Evolutionary conservation across 2,329 filamentous ascomycete genomes (phyloP), one percentile per base, ranked within the genome.

Genomic region (Diplocarpon rosae): DNA sequence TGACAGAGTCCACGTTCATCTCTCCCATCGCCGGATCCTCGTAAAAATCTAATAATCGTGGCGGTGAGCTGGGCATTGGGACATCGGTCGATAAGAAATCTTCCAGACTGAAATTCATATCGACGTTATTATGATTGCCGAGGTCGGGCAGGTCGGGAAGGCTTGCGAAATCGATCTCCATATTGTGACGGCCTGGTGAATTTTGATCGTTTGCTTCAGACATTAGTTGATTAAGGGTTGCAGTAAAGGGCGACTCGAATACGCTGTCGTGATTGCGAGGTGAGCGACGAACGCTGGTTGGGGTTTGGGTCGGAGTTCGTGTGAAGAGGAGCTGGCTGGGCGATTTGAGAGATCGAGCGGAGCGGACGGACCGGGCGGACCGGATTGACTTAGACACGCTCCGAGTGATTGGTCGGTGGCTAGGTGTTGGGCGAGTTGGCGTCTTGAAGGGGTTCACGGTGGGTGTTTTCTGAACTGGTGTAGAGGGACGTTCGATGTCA

Each of bases 11-110:
- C 42, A 57, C 27, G 8, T 13, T 31, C 38, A 32, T 32, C 10
- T 34, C 31, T 12, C 17, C 17, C 24, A 43, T 43, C 4, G 28
- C 41, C 1, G 56, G 50, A 39, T 61, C 59, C 45, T 59, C 58
- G 37, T 61, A 61, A 6, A 57, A 32, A 33, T 54, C 53, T 43
- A 67, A 66, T 40, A 61, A 57, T 11, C 57, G 55, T 24, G 68
- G 67, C 16, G 68, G 67, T 17, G 65, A 68, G 48, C 64, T 68
- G 30, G 67, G 67, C 66, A 70, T 69, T 5, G 63, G 63, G 32
- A 61, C 58, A 55, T 68, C 66, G 1, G 66, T 66, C 15, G 62
- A 62, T 43, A 70, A 65, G 45, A 69, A 62, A 43, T 69, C 66
- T 33, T 64, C 60, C n/a, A 61, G 54, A 44, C 45, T 58, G 53